phyloP scores from a whole-genome alignment of 2,329 filamentous ascomycete species.

The Didymella segeticola region DNA sequence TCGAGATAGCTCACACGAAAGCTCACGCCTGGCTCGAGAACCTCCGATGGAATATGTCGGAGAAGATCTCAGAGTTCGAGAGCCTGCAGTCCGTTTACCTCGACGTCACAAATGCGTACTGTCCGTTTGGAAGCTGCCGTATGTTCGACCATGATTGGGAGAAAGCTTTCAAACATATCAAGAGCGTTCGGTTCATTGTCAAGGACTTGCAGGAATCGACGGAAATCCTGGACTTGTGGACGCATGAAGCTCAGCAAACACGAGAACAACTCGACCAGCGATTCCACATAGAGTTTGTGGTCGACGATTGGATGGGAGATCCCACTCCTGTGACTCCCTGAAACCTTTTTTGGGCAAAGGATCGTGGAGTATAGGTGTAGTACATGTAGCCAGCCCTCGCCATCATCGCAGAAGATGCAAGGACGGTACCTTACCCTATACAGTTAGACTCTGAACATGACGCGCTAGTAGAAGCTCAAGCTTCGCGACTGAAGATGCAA shows the following conservation, averaged over 20 bases:
- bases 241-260: neutral
- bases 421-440: neutral
- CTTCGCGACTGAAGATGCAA: conserved; percentile 10
- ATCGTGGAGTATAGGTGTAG: neutral
- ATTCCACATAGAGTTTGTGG: neutral
- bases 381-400: no score
- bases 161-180: neutral
- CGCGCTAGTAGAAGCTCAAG: conserved; percentile 13
- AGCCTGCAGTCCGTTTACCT: neutral
- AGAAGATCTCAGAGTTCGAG: neutral
- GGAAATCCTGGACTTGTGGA: neutral
- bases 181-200: neutral
- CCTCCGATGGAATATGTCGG: no score
- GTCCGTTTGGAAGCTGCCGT: neutral
- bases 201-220: neutral
- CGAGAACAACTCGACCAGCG: neutral
- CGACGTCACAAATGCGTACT: neutral
- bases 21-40: no score
- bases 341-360: neutral
- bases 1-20: no score
- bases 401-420: no score
- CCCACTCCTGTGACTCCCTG: neutral
- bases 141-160: neutral
- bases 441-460: neutral
- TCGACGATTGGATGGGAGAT: no score